Evolutionary conservation across 179 eudicot species (phyloP).

Genomic region (Camellia oleifera): DNA sequence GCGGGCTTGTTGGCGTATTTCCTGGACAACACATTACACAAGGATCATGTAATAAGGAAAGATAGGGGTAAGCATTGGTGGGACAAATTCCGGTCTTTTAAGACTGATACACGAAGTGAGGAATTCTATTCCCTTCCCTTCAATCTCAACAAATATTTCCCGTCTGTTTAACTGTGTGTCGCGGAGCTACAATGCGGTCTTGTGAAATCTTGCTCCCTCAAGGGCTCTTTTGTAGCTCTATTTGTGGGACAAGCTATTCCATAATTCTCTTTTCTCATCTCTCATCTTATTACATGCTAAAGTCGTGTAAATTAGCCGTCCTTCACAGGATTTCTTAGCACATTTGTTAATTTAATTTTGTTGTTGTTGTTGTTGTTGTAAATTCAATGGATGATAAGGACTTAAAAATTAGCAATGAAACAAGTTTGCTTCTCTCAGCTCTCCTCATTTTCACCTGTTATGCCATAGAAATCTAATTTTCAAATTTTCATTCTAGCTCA

Average conservation of each 20-base stretch:
- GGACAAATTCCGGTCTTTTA: constrained; percentile 65
- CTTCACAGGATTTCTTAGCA: constrained; percentile 30
- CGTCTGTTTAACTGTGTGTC: constrained; percentile 45
- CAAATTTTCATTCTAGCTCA: neutral
- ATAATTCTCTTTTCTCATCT: neutral
- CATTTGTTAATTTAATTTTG: constrained; percentile 28
- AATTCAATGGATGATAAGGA: constrained; percentile 28
- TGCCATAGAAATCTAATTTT: neutral
- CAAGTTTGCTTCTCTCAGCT: constrained; percentile 10
- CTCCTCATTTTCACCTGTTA: too few relatives aligned
- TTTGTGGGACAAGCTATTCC: neutral
- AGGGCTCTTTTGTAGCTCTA: neutral
- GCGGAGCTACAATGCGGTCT: neutral
- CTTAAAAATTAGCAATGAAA: constrained; percentile 7
- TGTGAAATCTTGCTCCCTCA: neutral
- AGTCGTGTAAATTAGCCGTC: constrained; percentile 38
- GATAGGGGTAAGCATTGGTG: constrained; percentile 83
- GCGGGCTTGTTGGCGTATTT: constrained; percentile 67
- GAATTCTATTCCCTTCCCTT: constrained; percentile 84
- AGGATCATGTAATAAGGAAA: constrained; percentile 44
- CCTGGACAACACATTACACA: constrained; percentile 60
- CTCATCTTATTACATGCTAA: constrained; percentile 23
- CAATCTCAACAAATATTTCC: constrained; percentile 82
- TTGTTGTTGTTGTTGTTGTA: constrained; percentile 28
- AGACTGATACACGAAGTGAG: constrained; percentile 72